Conservation (phyloP, 169 alveolate genomes). For the Plasmodium sp. region DNA sequence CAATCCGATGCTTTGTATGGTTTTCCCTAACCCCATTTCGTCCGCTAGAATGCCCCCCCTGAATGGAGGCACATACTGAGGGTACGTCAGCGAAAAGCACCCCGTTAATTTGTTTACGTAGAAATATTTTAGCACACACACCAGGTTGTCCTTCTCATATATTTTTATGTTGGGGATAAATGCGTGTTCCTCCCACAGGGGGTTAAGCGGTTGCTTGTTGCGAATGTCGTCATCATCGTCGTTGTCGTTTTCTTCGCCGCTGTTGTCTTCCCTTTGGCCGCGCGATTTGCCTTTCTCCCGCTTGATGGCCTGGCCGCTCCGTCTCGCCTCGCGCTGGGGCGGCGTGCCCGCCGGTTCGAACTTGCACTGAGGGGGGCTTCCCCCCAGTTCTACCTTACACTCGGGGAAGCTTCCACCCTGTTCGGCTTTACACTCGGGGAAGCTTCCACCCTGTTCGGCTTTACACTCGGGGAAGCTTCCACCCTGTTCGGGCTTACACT, state of each 20-base stretch:
- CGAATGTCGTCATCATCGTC: conserved; percentile 4
- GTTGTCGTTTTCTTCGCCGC: neutral
- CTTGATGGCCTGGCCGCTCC: neutral
- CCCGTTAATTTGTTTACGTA: conserved; percentile 63
- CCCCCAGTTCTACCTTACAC: too few species aligned
- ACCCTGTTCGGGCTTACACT: neutral
- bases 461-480: neutral
- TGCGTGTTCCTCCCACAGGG: conserved; percentile 68
- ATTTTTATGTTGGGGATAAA: conserved; percentile 66
- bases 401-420: neutral
- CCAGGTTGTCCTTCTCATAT: conserved; percentile 17
- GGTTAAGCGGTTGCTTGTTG: conserved; percentile 45
- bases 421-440: neutral
- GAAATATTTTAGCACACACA: conserved; percentile 59
- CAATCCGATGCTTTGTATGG: conserved; percentile 96
- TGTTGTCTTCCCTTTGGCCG: neutral
- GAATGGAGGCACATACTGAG: conserved; percentile 59
- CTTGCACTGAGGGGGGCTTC: neutral
- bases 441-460: neutral
- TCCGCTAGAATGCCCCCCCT: conserved; percentile 89
- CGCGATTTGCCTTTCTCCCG: neutral
- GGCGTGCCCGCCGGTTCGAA: neutral
- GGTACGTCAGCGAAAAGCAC: conserved; percentile 51
- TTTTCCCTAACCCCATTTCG: conserved; percentile 99
- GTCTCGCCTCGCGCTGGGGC: neutral